Evolutionary conservation across 2,329 filamentous ascomycete species (phyloP).

Genomic region (Sarocladium brachiariae): DNA sequence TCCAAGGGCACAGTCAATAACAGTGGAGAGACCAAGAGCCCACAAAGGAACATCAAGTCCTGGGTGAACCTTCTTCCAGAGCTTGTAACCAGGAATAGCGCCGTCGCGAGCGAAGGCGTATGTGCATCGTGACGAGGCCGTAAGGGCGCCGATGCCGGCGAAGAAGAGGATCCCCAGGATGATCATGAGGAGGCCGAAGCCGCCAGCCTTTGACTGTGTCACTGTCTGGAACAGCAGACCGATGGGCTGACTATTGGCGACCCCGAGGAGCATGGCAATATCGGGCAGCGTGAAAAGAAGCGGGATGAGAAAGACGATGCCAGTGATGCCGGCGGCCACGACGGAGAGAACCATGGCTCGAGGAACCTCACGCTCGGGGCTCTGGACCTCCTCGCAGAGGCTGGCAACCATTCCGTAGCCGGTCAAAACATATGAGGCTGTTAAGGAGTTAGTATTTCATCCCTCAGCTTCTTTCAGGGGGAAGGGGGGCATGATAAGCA

Average conservation of each 20-base stretch:
- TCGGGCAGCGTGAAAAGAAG: conserved; percentile 70
- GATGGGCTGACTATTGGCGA: conserved; percentile 68
- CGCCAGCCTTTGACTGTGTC: conserved; percentile 64
- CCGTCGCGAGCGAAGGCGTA: conserved; percentile 71
- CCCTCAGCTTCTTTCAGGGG: neutral
- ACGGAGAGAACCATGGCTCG: conserved; percentile 62
- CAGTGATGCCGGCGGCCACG: conserved; percentile 55
- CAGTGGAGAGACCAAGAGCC: conserved; percentile 60
- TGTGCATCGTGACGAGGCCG: conserved; percentile 65
- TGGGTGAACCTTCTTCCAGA: conserved; percentile 60
- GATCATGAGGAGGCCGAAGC: conserved; percentile 69
- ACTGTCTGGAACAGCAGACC: conserved; percentile 68
- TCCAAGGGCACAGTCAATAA: conserved; percentile 63
- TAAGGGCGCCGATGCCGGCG: conserved; percentile 68
- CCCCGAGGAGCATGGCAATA: conserved; percentile 53
- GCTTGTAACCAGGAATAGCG: conserved; percentile 60
- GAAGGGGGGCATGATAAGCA: neutral
- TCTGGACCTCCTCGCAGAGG: conserved; percentile 54
- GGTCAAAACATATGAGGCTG: conserved; percentile 31
- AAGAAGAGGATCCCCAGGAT: conserved; percentile 72
- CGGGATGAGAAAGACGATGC: conserved; percentile 59
- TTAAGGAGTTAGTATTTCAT: neutral
- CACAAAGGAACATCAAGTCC: conserved; percentile 62
- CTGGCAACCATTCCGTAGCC: conserved; percentile 46
- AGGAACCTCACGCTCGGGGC: conserved; percentile 53